A percentile compares a stretch with the other conserved stretches of the same genome.
Evolutionary conservation across 2,329 filamentous ascomycete genomes (phyloP).

Genomic region (Cladorrhinum sp.): DNA sequence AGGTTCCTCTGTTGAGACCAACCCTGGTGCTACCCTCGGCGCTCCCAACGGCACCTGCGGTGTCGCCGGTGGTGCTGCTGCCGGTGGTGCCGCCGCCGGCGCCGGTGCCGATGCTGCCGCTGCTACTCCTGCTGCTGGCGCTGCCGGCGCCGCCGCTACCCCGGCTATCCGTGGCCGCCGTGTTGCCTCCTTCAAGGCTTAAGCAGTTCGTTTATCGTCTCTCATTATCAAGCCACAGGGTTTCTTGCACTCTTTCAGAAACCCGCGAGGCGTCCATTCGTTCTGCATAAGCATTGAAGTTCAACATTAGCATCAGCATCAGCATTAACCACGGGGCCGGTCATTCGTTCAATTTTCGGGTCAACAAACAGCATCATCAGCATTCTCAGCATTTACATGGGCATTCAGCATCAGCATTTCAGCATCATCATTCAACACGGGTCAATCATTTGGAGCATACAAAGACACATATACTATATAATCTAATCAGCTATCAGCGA

Average conservation of each 20-base stretch:
- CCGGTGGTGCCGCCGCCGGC: background rate
- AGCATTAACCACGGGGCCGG: background rate
- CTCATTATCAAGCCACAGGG: background rate
- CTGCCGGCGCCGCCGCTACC: slow-evolving; percentile 16
- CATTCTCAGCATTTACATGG: background rate
- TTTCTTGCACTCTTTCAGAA: background rate
- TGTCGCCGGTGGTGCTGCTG: background rate
- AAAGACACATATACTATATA: background rate
- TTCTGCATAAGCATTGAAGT: background rate
- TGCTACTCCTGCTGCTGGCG: background rate
- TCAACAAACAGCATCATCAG: background rate
- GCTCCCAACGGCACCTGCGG: slow-evolving; percentile 21
- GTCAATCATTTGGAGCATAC: background rate
- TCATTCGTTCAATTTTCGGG: background rate
- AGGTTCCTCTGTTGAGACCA: slow-evolving; percentile 54
- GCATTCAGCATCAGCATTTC: no score
- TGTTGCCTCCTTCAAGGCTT: slow-evolving; percentile 3
- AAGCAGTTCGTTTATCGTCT: slow-evolving; percentile 3
- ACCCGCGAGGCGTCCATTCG: background rate
- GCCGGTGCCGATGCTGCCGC: background rate
- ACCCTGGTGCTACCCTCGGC: slow-evolving; percentile 22
- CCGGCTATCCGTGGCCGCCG: slow-evolving; percentile 13
- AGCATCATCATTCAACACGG: no score
- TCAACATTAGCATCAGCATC: slow-evolving; percentile 4
- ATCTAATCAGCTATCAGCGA: background rate